Percentiles rank a stretch among this genome's conserved stretches.
Conservation (phyloP, 73 alveolate species). For the Stentor roeselii region DNA sequence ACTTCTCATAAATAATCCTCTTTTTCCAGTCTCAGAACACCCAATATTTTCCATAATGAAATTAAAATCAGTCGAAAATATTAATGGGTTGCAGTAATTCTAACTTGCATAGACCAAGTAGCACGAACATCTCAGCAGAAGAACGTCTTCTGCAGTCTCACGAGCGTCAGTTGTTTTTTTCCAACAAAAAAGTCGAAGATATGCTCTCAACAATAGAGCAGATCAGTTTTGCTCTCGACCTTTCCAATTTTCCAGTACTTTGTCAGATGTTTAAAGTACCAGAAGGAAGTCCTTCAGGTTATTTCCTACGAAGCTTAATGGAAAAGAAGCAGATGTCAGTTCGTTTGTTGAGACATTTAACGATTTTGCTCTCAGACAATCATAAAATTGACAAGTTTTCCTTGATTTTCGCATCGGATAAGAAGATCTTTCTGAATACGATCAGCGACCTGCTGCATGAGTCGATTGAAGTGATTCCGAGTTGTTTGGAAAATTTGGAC, state of each 20-base stretch:
- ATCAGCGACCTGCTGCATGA: neutral
- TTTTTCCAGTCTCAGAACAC: too few species aligned
- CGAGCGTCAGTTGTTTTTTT: neutral
- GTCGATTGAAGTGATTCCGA: neutral
- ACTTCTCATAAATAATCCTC: too few species aligned
- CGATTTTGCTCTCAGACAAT: neutral
- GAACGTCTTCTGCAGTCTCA: neutral
- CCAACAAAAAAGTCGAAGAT: neutral
- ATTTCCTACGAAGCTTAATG: neutral
- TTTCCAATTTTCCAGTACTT: neutral
- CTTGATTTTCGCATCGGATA: neutral
- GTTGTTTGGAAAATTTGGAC: neutral
- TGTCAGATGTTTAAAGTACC: neutral
- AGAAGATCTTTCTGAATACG: neutral
- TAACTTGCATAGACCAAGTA: neutral
- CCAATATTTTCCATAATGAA: too few species aligned
- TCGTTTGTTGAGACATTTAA: neutral
- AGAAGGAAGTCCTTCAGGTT: neutral
- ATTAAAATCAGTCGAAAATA: too few species aligned
- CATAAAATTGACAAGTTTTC: neutral
- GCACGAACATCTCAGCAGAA: neutral
- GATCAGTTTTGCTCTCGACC: neutral
- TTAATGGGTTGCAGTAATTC: constrained; percentile 1
- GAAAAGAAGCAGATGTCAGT: neutral
- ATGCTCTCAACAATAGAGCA: neutral